Conservation (phyloP, 2,329 filamentous ascomycete species). For the Reticulascus tulasneorum region DNA sequence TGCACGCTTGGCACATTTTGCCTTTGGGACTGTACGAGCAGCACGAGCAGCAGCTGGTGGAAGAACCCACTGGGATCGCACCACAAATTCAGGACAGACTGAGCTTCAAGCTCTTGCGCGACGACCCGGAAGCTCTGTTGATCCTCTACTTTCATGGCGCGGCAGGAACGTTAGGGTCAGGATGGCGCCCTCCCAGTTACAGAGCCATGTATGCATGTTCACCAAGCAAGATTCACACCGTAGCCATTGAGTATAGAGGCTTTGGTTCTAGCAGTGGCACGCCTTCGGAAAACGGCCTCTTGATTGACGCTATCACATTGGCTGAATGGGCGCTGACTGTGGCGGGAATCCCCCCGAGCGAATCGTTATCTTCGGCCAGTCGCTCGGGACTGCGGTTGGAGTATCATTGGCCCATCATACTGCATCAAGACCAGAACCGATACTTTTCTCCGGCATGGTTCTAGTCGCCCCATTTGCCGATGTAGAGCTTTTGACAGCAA, state of each 20-base stretch:
- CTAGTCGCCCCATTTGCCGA: constrained; percentile 55
- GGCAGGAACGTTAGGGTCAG: constrained; percentile 52
- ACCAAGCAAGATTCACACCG: constrained; percentile 49
- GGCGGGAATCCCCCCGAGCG: constrained; percentile 48
- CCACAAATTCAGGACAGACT: constrained; percentile 29
- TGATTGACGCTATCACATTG: constrained; percentile 48
- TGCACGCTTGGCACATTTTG: constrained; percentile 76
- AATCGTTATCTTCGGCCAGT: constrained; percentile 58
- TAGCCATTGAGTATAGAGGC: constrained; percentile 60
- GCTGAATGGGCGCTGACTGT: constrained; percentile 50
- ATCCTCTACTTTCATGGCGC: constrained; percentile 53
- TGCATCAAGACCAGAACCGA: constrained; percentile 25
- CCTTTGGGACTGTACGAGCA: constrained; percentile 62
- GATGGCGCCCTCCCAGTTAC: constrained; percentile 52
- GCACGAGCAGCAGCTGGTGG: constrained; percentile 45
- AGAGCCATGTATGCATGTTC: constrained; percentile 48
- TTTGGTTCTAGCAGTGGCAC: constrained; percentile 50
- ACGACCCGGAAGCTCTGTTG: constrained; percentile 39
- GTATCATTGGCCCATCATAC: constrained; percentile 26
- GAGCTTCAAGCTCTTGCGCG: constrained; percentile 38
- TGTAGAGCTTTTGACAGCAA: constrained; percentile 47
- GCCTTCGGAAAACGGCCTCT: constrained; percentile 52
- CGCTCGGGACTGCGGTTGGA: constrained; percentile 49
- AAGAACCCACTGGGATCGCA: constrained; percentile 37
- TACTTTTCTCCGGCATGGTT: constrained; percentile 50